A percentile compares a stretch with the other conserved stretches of the same genome.
These are phyloP conservation scores for Coffea canephora DNA, from an alignment of 257 asterid genomes.

Conservation along the genomic window DNA sequence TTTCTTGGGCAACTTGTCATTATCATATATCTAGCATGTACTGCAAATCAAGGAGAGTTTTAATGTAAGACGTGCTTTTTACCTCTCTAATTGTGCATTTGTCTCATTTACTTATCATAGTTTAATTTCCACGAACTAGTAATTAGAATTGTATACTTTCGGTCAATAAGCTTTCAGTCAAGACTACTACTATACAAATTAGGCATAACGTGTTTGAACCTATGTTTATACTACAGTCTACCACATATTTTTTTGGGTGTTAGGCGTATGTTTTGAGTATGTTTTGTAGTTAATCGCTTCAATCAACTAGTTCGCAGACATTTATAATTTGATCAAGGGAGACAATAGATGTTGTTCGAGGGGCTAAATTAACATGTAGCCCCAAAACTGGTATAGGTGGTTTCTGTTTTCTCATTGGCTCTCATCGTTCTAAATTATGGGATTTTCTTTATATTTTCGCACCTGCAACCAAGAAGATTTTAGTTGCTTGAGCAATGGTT, in stretches of 20 bases:
- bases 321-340: background rate
- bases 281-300: background rate
- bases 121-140: background rate
- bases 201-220: no score
- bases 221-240: no score
- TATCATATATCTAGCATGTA: background rate
- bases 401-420: no score
- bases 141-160: background rate
- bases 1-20: background rate
- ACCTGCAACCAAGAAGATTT: background rate
- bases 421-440: no score
- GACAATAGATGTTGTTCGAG: background rate
- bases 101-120: background rate
- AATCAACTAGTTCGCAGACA: background rate
- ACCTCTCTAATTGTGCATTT: background rate
- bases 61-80: background rate
- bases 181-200: no score
- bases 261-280: background rate
- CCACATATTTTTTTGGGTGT: background rate
- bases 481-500: conserved; percentile 8
- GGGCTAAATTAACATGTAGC: background rate
- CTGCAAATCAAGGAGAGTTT: background rate
- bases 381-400: no score
- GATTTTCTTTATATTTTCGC: background rate
- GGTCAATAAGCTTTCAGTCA: no score